A percentile compares a stretch with the other conserved stretches of the same genome.
phyloP scores from a whole-genome alignment of 2,329 filamentous ascomycete genomes.

The Aspergillus caelatus region DNA sequence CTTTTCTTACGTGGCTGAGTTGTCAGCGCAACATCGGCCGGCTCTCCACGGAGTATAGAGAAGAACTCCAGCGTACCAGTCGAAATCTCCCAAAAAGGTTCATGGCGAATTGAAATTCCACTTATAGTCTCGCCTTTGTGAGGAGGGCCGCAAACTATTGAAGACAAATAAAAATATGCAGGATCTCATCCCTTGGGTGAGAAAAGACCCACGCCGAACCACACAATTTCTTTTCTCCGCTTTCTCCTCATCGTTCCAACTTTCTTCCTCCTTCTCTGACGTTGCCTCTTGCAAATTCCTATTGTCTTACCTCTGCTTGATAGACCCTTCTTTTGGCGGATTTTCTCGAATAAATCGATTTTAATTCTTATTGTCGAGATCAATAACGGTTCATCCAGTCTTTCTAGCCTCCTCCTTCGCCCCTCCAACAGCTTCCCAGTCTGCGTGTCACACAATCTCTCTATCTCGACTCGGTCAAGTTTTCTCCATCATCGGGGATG shows the following conservation, averaged over 20 bases:
- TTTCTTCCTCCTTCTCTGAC: not conserved
- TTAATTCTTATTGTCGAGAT: not conserved
- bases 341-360: not conserved
- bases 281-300: not conserved
- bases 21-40: not conserved
- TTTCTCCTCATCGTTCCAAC: not conserved
- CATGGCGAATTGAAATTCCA: not conserved
- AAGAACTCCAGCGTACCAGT: not conserved
- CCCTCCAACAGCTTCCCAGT: not conserved
- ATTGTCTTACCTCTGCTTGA: not conserved
- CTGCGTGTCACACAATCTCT: not conserved
- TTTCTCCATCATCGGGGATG: conserved; percentile 2
- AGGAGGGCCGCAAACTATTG: not conserved
- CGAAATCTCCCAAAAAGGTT: not conserved
- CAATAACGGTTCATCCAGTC: not conserved
- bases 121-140: not conserved
- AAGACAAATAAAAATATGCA: not conserved
- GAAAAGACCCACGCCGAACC: not conserved
- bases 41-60: not conserved
- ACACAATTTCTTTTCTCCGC: conserved; percentile 4
- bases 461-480: not conserved
- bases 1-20: no score
- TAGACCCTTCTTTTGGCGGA: not conserved
- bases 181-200: not conserved
- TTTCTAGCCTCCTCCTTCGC: not conserved